phyloP scores from a whole-genome alignment of 2,329 filamentous ascomycete species.

The Pestalotiopsis sp. region DNA sequence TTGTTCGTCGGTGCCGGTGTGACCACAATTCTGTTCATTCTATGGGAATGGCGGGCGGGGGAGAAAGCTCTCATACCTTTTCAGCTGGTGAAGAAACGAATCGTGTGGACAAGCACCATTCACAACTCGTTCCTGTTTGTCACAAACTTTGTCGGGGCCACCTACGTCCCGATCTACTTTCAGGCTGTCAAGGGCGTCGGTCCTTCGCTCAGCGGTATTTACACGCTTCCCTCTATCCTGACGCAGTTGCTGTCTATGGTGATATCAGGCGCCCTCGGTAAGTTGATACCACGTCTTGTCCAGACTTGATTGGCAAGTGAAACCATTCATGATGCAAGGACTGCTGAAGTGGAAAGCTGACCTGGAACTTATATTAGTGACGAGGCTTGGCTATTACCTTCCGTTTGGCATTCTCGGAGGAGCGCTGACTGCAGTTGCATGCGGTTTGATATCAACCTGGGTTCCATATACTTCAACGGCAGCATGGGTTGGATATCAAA shows the following conservation, averaged over 20 bases:
- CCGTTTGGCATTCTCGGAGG: slow-evolving; percentile 28
- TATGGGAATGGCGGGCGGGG: slow-evolving; percentile 45
- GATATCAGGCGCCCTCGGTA: slow-evolving; percentile 35
- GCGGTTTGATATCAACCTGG: slow-evolving; percentile 32
- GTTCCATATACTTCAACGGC: slow-evolving; percentile 23
- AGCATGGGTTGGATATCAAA: slow-evolving; percentile 32
- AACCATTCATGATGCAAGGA: not conserved
- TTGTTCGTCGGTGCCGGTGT: slow-evolving; percentile 38
- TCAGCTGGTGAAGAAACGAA: slow-evolving; percentile 43
- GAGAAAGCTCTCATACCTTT: slow-evolving; percentile 53
- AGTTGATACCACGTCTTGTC: not conserved
- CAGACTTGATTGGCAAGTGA: not conserved
- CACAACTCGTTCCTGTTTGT: slow-evolving; percentile 33
- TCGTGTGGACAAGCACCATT: slow-evolving; percentile 39
- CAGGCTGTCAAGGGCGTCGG: slow-evolving; percentile 18
- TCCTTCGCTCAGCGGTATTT: slow-evolving; percentile 33
- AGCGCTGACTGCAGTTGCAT: slow-evolving; percentile 22
- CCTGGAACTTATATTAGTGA: slow-evolving; percentile 18
- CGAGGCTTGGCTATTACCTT: slow-evolving; percentile 29
- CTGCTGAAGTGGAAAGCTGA: not conserved
- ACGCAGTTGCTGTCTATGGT: slow-evolving; percentile 60
- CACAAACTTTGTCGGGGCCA: slow-evolving; percentile 20
- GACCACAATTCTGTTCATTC: slow-evolving; percentile 34
- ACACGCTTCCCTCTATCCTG: slow-evolving; percentile 31
- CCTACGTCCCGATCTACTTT: slow-evolving; percentile 14